These are phyloP conservation scores for Paramecium tetraurelia DNA, from an alignment of 73 alveolate species.

Conservation along the genomic window DNA sequence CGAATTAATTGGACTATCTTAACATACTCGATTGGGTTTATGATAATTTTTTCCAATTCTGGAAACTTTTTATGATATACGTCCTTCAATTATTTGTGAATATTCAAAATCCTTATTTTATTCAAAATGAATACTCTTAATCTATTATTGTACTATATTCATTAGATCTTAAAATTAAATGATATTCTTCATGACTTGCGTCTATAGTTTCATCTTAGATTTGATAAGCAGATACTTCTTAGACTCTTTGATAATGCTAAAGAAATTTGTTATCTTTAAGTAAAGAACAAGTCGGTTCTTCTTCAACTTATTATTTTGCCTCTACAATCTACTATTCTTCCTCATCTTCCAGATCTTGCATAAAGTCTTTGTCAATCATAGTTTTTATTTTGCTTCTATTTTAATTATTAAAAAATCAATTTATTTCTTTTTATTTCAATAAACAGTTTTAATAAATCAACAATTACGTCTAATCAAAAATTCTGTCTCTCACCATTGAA, in stretches of 20 bases:
- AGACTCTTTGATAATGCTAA: neutral
- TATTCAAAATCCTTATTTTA: slow-evolving; percentile 31
- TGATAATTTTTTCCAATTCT: slow-evolving; percentile 86
- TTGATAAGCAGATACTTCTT: neutral
- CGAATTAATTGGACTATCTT: slow-evolving; percentile 80
- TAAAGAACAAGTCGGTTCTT: neutral
- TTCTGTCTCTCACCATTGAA: neutral
- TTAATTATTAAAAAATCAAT: neutral
- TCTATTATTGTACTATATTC: slow-evolving; percentile 52
- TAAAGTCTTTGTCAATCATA: neutral
- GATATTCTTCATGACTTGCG: slow-evolving; percentile 55
- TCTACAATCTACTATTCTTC: neutral
- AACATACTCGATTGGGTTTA: slow-evolving; percentile 85
- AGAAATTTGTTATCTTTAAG: neutral
- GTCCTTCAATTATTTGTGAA: slow-evolving; percentile 73
- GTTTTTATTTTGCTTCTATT: neutral
- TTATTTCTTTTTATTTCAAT: neutral
- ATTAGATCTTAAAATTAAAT: slow-evolving; percentile 47
- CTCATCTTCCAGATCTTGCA: slow-evolving; percentile 5
- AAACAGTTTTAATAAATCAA: neutral
- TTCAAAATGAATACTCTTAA: slow-evolving; percentile 29
- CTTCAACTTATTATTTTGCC: neutral
- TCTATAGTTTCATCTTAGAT: neutral
- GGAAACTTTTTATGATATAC: slow-evolving; percentile 81
- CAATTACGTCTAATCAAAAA: too few species aligned